Percentiles rank a stretch among this genome's conserved stretches.
phyloP scores from a whole-genome alignment of 2,329 filamentous ascomycete genomes.

The Colletotrichum horii region DNA sequence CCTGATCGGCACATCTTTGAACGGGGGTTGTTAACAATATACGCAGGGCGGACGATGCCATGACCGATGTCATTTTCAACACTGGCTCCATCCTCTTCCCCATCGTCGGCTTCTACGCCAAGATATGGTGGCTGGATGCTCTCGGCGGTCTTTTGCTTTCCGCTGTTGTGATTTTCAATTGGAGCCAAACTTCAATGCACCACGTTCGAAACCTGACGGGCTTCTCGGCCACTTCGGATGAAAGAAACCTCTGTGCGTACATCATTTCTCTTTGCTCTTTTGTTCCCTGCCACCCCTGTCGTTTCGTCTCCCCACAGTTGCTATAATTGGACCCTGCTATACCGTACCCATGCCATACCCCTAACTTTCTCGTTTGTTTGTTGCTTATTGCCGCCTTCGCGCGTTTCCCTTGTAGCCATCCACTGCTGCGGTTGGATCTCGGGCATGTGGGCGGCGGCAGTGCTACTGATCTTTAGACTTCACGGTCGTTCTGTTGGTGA shows the following conservation, averaged over 20 bases:
- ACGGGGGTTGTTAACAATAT: slow-evolving; percentile 22
- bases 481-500: background rate
- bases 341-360: background rate
- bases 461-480: background rate
- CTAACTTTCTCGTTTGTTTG: background rate
- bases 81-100: slow-evolving; percentile 88
- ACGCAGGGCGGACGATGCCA: slow-evolving; percentile 53
- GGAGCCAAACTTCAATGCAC: slow-evolving; percentile 74
- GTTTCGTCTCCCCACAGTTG: slow-evolving; percentile 1
- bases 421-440: background rate
- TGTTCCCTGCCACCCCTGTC: background rate
- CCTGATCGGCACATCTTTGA: slow-evolving; percentile 27
- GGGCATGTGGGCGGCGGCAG: background rate
- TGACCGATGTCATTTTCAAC: slow-evolving; percentile 88
- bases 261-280: background rate
- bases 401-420: background rate
- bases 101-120: slow-evolving; percentile 76
- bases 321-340: background rate
- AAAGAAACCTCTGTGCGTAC: slow-evolving; percentile 71
- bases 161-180: slow-evolving; percentile 78
- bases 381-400: background rate
- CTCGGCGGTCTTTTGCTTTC: slow-evolving; percentile 81
- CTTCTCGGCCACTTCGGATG: slow-evolving; percentile 78
- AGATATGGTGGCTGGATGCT: slow-evolving; percentile 84
- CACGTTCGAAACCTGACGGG: slow-evolving; percentile 85